phyloP scores from a whole-genome alignment of 73 alveolate species.

The Tetrahymena borealis region DNA sequence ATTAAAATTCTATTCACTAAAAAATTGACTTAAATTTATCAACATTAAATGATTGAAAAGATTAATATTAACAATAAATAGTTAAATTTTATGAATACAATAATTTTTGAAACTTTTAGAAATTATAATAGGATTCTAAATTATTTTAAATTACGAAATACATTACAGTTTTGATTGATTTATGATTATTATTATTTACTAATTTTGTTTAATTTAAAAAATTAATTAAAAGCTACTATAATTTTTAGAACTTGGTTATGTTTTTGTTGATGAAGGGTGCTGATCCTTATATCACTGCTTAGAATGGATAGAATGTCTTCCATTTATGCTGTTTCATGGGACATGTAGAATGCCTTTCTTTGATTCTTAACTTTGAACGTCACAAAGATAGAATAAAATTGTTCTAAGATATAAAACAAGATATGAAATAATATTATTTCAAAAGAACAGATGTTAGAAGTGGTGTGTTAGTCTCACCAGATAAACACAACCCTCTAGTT shows the following conservation, averaged over 20 bases:
- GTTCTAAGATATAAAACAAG: conserved; percentile 9
- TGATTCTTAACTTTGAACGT: neutral
- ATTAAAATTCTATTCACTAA: too few species aligned
- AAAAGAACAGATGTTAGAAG: conserved; percentile 67
- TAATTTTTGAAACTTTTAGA: too few species aligned
- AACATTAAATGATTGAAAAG: too few species aligned
- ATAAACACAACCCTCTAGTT: conserved; percentile 53
- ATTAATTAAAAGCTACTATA: conserved; percentile 9
- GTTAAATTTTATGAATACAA: too few species aligned
- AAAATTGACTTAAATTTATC: too few species aligned
- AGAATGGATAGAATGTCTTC: conserved; percentile 30
- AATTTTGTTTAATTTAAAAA: too few species aligned
- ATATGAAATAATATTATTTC: conserved; percentile 55
- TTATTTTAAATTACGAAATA: too few species aligned
- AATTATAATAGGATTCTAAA: too few species aligned
- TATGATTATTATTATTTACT: too few species aligned
- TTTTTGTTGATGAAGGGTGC: conserved; percentile 43
- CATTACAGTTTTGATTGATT: too few species aligned
- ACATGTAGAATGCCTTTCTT: conserved; percentile 13
- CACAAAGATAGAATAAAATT: neutral
- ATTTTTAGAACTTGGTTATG: conserved; percentile 30
- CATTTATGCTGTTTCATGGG: conserved; percentile 33
- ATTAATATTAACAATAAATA: too few species aligned
- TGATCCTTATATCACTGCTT: conserved; percentile 31
- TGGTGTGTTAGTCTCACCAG: conserved; percentile 66